phyloP scores from a whole-genome alignment of 768 basidiomycete species.

The Coprinopsis cinerea region DNA sequence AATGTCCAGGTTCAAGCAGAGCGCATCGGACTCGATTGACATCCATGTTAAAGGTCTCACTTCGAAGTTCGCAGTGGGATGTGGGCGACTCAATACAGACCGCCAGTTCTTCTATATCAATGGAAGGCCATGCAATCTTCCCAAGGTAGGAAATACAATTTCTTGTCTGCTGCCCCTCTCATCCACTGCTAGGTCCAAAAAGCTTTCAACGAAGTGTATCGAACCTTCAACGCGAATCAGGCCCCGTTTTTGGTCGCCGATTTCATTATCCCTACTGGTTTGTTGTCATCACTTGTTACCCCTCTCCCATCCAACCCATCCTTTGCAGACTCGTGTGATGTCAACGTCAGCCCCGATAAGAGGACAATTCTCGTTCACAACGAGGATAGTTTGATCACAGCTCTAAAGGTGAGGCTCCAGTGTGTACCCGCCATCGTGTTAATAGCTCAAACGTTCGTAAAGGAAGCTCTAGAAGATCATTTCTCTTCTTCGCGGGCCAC shows the following conservation, averaged over 20 bases:
- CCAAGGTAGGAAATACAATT: too few species aligned
- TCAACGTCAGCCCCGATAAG: slow-evolving; percentile 97
- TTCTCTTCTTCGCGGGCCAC: slow-evolving; percentile 68
- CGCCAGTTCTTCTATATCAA: slow-evolving; percentile 93
- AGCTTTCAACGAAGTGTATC: slow-evolving; percentile 89
- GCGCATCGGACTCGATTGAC: slow-evolving; percentile 20
- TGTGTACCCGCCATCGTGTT: not conserved
- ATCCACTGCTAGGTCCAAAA: slow-evolving; percentile 60
- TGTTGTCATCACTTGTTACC: slow-evolving; percentile 16
- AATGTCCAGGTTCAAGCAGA: slow-evolving; percentile 15
- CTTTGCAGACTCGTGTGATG: slow-evolving; percentile 66
- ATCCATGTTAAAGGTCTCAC: slow-evolving; percentile 72
- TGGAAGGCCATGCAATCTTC: slow-evolving; percentile 85
- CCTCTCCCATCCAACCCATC: not conserved
- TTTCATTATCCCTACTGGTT: slow-evolving; percentile 76
- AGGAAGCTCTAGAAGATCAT: slow-evolving; percentile 61
- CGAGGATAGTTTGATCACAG: slow-evolving; percentile 71
- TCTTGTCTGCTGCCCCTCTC: too few species aligned
- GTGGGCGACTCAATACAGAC: slow-evolving; percentile 74
- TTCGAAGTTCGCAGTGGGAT: slow-evolving; percentile 73
- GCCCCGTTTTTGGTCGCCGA: slow-evolving; percentile 80
- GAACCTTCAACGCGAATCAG: slow-evolving; percentile 67
- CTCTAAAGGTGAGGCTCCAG: slow-evolving; percentile 57
- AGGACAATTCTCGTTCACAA: slow-evolving; percentile 90
- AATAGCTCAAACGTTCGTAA: not conserved